Percentiles rank a stretch among this genome's conserved stretches.
phyloP scores from a whole-genome alignment of 2,329 filamentous ascomycete species.

The Microthyrium microscopicum region DNA sequence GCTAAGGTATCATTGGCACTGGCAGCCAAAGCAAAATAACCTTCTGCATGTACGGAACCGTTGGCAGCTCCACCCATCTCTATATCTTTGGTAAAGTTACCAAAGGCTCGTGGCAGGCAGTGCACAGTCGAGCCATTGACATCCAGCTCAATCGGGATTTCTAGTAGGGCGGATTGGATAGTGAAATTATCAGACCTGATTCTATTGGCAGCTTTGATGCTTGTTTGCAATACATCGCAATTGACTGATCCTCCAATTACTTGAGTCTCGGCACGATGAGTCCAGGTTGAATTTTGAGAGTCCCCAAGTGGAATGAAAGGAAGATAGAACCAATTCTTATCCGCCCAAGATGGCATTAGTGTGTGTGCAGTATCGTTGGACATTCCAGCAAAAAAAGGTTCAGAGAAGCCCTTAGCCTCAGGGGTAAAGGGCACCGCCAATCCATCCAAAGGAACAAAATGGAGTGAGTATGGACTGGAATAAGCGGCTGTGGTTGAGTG shows the following conservation, averaged over 20 bases:
- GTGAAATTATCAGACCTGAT: no score
- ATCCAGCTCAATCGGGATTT: no score
- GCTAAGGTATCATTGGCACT: no score
- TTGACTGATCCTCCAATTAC: slow-evolving; percentile 20
- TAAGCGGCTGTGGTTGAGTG: slow-evolving; percentile 10
- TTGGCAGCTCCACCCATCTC: no score
- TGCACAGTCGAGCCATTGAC: no score
- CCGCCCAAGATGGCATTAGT: slow-evolving; percentile 33
- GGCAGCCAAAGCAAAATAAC: no score
- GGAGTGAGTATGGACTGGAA: slow-evolving; percentile 9
- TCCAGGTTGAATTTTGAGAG: slow-evolving; percentile 4
- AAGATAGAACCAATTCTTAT: slow-evolving; percentile 29
- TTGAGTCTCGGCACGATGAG: slow-evolving; percentile 15
- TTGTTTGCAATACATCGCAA: slow-evolving; percentile 13
- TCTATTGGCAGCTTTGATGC: no score
- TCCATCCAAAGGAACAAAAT: slow-evolving; percentile 15
- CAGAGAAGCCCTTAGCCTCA: slow-evolving; percentile 8
- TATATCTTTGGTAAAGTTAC: no score
- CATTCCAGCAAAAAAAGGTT: slow-evolving; percentile 26
- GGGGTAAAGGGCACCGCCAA: slow-evolving; percentile 8
- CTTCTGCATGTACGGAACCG: no score
- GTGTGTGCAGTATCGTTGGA: slow-evolving; percentile 31
- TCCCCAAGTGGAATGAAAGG: slow-evolving; percentile 19
- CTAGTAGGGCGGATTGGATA: no score
- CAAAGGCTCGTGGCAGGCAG: no score